These are phyloP conservation scores for Cerioporus squamosus DNA, from an alignment of 1,284 basidiomycete genomes.

Conservation along the genomic window DNA sequence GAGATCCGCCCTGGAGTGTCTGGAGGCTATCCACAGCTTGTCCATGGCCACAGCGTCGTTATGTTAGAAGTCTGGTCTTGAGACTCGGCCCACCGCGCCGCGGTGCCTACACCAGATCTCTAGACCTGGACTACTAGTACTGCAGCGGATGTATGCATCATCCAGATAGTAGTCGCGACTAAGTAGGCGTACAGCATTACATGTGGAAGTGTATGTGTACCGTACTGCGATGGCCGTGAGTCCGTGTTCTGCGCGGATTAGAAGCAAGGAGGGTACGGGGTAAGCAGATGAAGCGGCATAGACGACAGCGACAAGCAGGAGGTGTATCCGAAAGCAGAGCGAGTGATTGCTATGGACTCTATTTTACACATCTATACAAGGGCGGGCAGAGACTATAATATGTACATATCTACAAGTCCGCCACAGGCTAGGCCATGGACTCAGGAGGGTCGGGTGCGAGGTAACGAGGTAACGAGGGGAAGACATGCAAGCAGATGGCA, in stretches of 20 bases:
- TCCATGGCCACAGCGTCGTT: too few species aligned
- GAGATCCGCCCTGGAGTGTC: too few species aligned
- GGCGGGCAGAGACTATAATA: neutral
- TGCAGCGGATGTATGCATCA: too few species aligned
- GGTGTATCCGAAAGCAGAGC: constrained; percentile 9
- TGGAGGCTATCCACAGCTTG: too few species aligned
- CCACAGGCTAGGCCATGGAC: neutral
- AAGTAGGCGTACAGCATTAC: neutral
- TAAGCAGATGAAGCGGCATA: constrained; percentile 1
- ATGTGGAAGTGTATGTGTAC: neutral
- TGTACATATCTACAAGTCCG: constrained; percentile 15
- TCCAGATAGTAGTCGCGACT: neutral
- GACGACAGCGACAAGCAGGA: constrained; percentile 1
- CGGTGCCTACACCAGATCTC: too few species aligned
- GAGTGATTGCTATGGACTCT: neutral
- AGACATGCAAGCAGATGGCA: neutral
- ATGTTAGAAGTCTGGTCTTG: too few species aligned
- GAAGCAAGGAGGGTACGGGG: constrained; percentile 1
- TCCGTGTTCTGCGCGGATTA: constrained; percentile 2
- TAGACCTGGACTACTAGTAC: too few species aligned
- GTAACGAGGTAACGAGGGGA: neutral
- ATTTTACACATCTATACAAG: constrained; percentile 9
- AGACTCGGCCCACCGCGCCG: too few species aligned
- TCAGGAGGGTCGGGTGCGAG: neutral
- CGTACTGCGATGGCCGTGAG: constrained; percentile 2